Evolutionary conservation across 768 basidiomycete genomes (phyloP), one percentile per base, ranked within the genome.

Genomic region (Pulveroboletus sp.): DNA sequence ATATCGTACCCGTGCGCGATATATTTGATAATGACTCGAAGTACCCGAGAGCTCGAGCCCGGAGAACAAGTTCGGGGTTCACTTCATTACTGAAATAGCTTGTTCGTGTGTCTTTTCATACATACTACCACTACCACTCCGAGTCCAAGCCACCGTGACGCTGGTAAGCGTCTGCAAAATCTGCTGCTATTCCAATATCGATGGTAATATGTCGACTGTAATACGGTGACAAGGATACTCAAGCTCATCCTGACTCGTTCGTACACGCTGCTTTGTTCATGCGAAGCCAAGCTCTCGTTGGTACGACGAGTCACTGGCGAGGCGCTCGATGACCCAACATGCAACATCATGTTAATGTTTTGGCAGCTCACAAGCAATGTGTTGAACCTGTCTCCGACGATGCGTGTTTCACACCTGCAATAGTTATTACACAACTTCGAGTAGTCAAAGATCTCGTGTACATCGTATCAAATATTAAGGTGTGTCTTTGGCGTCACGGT

Each of bases 221-320:
- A n/a, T n/a, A n/a, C 45, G 34, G 37, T 36, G 27, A 20, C 23
- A 30, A 24, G 26, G 24, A n/a, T 13, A 30, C 32, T 7, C 14
- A 36, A 14, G 8, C 26, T 26, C 20, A 23, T 38, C 9, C 16
- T 29, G 8, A 5, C 24, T 34, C 35, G n/a, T n/a, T n/a, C n/a
- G n/a, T 29, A 29, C 27, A 29, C 27, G 27, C 37, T 49, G 30
- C 38, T 19, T 19, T 30, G 13, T 16, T 20, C 17, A 43, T 20
- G 14, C 24, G 8, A 19, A 44, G 10, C 24, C 24, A 41, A 36
- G 19, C 17, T 26, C 26, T 42, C 36, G 24, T 50, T 11, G 24
- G 9, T n/a, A 29, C 38, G 38, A 52, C n/a, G 54, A 38, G n/a
- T 42, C 17, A 26, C 32, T 13, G 24, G 50, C 39, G 27, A 47